Evolutionary conservation across 2,329 filamentous ascomycete genomes (phyloP), one percentile per base, ranked within the genome.

Genomic region (Paecilomyces sp.): DNA sequence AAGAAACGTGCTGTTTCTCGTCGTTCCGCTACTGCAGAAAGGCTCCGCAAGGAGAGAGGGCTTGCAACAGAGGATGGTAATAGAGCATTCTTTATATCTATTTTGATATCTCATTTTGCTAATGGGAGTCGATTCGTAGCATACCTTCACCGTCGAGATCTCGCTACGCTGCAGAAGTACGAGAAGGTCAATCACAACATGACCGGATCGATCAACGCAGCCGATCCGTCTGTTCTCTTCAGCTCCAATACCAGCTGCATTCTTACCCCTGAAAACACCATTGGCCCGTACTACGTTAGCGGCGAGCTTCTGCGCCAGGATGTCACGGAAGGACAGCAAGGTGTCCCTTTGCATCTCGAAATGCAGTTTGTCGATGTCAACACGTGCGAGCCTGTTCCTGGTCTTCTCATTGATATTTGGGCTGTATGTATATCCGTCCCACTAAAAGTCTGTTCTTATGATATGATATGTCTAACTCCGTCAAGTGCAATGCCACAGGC

Each of bases 301-400:
- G 77, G 77, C 47, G 77, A 79, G 61, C 68, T 74, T 5, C 71
- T 79, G 58, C 75, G 77, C 9, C 67, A 72, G 54, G 68, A 80
- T 57, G 66, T 80, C 24, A 71, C 67, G 33, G 79, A 80, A 59
- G 71, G 69, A 3, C 55, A 67, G 8, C 68, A 71, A 0, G 79
- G 79, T n/a, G 69, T 80, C 9, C 75, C 77, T 6, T 56, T 78
- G 55, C 72, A 74, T 62, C 64, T 81, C 11, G 78, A 80, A 60
- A 62, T 80, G 11, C 76, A 79, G 52, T 79, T 79, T 64, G 73
- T 81, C 57, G 77, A 81, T 61, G 72, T 80, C 58, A 74, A 75
- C 57, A 80, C 76, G 31, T 80, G 79, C 68, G 67, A 70, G 55
- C 73, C 77, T 1, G 69, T 75, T 0, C 67, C 69, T 1, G 68